Base-by-base conservation (phyloP, 805 yeast species). In the Candida mattraensis region DNA sequence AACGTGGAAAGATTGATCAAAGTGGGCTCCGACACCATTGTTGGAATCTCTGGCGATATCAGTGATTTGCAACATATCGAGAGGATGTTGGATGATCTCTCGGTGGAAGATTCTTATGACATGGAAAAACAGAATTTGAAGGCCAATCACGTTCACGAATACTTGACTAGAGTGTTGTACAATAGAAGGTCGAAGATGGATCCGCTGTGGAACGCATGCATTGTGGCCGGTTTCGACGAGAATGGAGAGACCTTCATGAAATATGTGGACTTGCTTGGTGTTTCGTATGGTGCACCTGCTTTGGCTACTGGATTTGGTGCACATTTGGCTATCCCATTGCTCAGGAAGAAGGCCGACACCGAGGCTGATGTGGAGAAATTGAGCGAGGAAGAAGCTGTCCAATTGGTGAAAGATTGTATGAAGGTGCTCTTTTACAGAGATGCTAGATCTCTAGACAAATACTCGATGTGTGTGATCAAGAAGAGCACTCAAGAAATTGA, bases 291-390 rank as follows among this genome's bases (percentile, higher is more conserved):
- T 3, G 74, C 98, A 0, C 93, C 95, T 19, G 72, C 95, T 3
- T 67, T 93, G 39, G 96, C 97, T 29, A 89, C 98, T 3, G 99
- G 99, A 1, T 91, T 88, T 60, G 99, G 99, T 40, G 83, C 94
- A 8, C 89, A 93, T 62, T 72, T 93, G 62, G 99, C 99, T 3
- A 66, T 88, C 28, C 99, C 99, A 17, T 66, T 93, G 52, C 72
- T 93, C 58, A 81, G 99, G 67, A 80, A 84, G 58, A 74, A 82
- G 40, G 86, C 84, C 22, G 95, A 87, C 40, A 66, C 69, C 26
- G 97, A 88, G 51, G 78, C 72, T 18, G 96, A 88, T 54, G 85
- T 75, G 40, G 72, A 64, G 24, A 80, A 79, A 25, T 74, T 87
- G 18, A 66, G 76, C 23, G 83, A 86, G 57, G 82, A 73, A 40